phyloP scores from a whole-genome alignment of 306 rosid genomes.

The Medicago ruthenica region DNA sequence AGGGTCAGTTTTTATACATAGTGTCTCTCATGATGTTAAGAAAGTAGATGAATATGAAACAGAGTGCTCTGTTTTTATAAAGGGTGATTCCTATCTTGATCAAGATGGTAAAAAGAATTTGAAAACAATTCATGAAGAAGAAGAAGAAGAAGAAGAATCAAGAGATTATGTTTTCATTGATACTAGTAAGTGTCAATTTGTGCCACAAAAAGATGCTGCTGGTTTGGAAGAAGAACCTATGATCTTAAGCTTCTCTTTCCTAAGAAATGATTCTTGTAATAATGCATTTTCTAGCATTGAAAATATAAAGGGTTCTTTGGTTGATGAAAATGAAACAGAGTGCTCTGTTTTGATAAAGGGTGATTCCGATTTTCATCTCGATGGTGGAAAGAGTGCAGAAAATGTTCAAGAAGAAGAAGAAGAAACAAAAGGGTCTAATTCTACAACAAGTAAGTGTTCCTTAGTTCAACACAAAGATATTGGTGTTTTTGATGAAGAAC shows the following conservation, averaged over 20 bases:
- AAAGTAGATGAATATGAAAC: constrained; percentile 33
- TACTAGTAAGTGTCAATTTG: constrained; percentile 39
- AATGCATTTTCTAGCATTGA: neutral
- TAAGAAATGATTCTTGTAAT: constrained; percentile 34
- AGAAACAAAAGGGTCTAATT: constrained; percentile 27
- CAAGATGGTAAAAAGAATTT: neutral
- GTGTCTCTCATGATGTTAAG: neutral
- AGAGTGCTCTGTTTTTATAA: constrained; percentile 27
- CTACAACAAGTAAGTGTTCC: constrained; percentile 48
- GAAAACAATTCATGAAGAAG: neutral
- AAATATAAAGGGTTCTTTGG: neutral
- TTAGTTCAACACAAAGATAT: constrained; percentile 41
- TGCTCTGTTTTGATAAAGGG: constrained; percentile 16
- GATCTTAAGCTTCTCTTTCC: constrained; percentile 52
- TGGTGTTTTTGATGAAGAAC: constrained; percentile 56
- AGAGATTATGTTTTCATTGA: neutral
- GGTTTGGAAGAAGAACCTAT: constrained; percentile 59
- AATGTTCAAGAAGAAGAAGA: constrained; percentile 39
- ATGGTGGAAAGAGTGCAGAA: neutral
- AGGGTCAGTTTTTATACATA: constrained; percentile 3
- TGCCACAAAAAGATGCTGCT: constrained; percentile 40
- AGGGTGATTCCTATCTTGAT: constrained; percentile 1
- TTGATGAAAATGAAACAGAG: constrained; percentile 35
- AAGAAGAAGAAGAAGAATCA: constrained; percentile 42
- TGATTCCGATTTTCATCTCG: neutral